These are phyloP conservation scores for Venturia oleaginea DNA, from an alignment of 2,329 filamentous ascomycete species.

Conservation along the genomic window DNA sequence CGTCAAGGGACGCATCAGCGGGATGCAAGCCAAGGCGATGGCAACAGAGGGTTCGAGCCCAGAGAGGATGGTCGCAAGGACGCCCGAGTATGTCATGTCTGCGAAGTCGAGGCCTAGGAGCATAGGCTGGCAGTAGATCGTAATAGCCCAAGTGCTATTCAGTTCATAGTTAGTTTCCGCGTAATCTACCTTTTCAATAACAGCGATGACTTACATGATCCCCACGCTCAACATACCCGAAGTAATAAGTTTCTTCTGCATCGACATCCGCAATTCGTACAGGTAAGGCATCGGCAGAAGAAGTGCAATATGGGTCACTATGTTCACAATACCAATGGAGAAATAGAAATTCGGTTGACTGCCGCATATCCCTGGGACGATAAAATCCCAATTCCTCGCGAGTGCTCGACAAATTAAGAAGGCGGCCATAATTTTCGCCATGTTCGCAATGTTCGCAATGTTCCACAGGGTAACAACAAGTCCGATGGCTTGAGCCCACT, in stretches of 20 bases:
- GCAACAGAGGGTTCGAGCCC: conserved; percentile 20
- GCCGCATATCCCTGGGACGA: conserved; percentile 18
- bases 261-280: conserved; percentile 16
- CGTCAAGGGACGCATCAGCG: conserved; percentile 18
- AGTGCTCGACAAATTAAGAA: not conserved
- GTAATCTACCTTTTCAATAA: too few relatives aligned
- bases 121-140: conserved; percentile 20
- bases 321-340: conserved; percentile 18
- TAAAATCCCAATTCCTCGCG: not conserved
- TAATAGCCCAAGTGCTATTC: conserved; percentile 20
- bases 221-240: conserved; percentile 19
- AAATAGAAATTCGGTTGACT: conserved; percentile 19
- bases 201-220: conserved; percentile 16
- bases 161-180: not conserved
- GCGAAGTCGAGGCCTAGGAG: conserved; percentile 16
- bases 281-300: conserved; percentile 20
- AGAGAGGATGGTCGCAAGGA: conserved; percentile 19
- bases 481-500: conserved; percentile 8
- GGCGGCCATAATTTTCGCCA: not conserved
- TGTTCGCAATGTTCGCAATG: not conserved
- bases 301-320: conserved; percentile 18
- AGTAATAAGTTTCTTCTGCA: conserved; percentile 17
- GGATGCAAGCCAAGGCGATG: conserved; percentile 20
- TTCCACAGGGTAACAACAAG: not conserved
- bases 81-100: conserved; percentile 19